A percentile compares a stretch with the other conserved stretches of the same genome.
These are phyloP conservation scores for Entomortierella beljakovae DNA, from an alignment of 192 early-diverging fungal genomes.

Conservation along the genomic window DNA sequence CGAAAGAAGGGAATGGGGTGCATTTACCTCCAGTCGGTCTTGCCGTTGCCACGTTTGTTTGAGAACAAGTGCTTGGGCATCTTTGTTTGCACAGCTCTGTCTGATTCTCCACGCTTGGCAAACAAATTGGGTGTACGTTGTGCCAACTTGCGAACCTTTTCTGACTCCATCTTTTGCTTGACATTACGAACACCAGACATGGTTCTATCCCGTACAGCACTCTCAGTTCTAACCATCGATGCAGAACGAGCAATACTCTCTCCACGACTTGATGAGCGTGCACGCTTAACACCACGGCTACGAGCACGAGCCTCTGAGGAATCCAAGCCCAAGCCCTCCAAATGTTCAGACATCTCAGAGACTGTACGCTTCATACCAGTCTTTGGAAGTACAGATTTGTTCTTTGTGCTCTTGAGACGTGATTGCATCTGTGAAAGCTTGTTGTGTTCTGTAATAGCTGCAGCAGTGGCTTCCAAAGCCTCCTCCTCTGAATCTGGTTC, in stretches of 20 bases:
- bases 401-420: conserved; percentile 86
- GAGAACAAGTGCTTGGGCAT: conserved; percentile 99
- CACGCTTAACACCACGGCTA: conserved; percentile 76
- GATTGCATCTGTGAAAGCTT: conserved; percentile 81
- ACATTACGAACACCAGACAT: conserved; percentile 79
- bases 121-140: conserved; percentile 81
- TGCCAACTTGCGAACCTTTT: conserved; percentile 80
- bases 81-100: conserved; percentile 90
- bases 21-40: conserved; percentile 83
- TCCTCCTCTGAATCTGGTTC: conserved; percentile 85
- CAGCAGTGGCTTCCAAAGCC: conserved; percentile 79
- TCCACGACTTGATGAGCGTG: conserved; percentile 78
- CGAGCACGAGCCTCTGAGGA: conserved; percentile 72
- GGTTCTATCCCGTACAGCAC: conserved; percentile 71
- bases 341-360: conserved; percentile 76
- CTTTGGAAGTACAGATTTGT: conserved; percentile 73
- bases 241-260: conserved; percentile 72
- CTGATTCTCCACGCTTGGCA: conserved; percentile 92
- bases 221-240: conserved; percentile 70
- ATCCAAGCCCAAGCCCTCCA: conserved; percentile 81
- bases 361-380: conserved; percentile 61
- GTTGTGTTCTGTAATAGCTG: conserved; percentile 88
- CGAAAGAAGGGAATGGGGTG: background rate
- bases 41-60: conserved; percentile 87
- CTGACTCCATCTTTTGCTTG: conserved; percentile 71